Conservation (phyloP, 2,329 filamentous ascomycete genomes). For the Penicillium paneum region DNA sequence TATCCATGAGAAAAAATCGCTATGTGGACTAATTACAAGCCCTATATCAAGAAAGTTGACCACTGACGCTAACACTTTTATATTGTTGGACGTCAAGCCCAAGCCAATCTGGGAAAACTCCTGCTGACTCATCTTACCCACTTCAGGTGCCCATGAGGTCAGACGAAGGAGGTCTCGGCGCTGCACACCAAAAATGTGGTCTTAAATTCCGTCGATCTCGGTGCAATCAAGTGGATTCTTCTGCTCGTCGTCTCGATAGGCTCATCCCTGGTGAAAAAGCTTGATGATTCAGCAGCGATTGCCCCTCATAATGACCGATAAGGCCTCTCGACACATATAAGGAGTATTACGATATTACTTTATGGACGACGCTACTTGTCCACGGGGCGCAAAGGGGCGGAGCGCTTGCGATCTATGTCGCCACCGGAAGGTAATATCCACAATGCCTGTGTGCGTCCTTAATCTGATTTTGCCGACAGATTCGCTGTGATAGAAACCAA, state of each 20-base stretch:
- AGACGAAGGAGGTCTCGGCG: not conserved
- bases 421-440: constrained; percentile 8
- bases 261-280: not conserved
- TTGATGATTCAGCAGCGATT: constrained; percentile 6
- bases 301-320: not conserved
- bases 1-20: not conserved
- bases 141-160: not conserved
- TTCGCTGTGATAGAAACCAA: constrained; percentile 25
- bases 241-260: not conserved
- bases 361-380: constrained; percentile 6
- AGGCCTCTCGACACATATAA: not conserved
- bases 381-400: constrained; percentile 1
- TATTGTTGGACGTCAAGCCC: not conserved
- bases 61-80: not conserved
- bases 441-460: not conserved
- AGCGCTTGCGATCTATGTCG: constrained; percentile 10
- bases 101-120: no score
- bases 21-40: no score
- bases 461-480: constrained; percentile 14
- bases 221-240: not conserved
- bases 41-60: no score
- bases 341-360: not conserved
- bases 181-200: not conserved
- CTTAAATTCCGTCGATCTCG: not conserved
- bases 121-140: constrained; percentile 1